Evolutionary conservation across 2,329 filamentous ascomycete genomes (phyloP), one percentile per base, ranked within the genome.

Genomic region (Incumbomyces lentus): DNA sequence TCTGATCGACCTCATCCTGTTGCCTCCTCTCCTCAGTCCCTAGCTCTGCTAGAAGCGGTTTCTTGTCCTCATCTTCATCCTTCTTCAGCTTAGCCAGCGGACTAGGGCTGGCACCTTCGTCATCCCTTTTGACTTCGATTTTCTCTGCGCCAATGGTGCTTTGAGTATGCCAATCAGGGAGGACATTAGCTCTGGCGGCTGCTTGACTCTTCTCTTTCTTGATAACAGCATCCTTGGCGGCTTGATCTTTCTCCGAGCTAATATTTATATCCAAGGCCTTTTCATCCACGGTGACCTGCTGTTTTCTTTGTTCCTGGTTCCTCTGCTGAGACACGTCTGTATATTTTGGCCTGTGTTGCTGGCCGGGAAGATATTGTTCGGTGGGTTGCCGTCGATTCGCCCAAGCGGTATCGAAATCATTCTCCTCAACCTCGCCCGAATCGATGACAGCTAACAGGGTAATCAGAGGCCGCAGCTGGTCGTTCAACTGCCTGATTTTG

Each of bases 81-180:
- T 35, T 35, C 18, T 54, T 52, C 13, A 26, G 38, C 31, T 22
- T 35, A 4, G 46, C 29, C 10, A 42, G 19, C 5, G 40, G 14
- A 10, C 31, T 26, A 5, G 37, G 29, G 17, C 31, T 43, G 10
- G 29, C 19, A 4, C 40, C 22, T 14, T 26, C 31, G 10, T 40
- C 43, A 42, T 51, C 49, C 3, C 26, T 14, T 18, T 55, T 55
- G 19, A 52, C 39, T 8, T 31, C n/a, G 30, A 40, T 26, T 17
- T 43, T 46, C 31, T 44, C 47, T 14, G 36, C 42, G 30, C 44
- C 50, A 42, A 53, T 52, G 14, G 51, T 52, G 46, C 56, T 55
- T 40, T 45, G 47, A 6, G 70, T 74, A 52, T 74, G 69, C 72
- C 72, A 75, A 13, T 71, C 68, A 1, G 72, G 72, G 8, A 75